Evolutionary conservation across 106 monocot species (phyloP).

Genomic region (Narthecium ossifragum): DNA sequence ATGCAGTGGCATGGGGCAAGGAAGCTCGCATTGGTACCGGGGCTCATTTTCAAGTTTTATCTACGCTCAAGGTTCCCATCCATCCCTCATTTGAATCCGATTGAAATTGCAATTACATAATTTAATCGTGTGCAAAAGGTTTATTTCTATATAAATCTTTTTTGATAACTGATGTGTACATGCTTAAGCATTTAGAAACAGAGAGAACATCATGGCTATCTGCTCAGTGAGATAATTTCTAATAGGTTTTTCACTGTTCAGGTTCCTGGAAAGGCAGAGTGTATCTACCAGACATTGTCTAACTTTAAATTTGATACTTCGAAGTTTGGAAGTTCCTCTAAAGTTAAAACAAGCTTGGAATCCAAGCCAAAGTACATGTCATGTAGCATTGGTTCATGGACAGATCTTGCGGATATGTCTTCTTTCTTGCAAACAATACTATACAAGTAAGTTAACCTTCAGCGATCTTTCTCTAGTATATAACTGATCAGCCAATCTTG

Average conservation of each 20-base stretch:
- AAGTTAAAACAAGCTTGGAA: no score
- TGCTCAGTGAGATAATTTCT: no score
- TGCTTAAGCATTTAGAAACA: no score
- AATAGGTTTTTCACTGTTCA: no score
- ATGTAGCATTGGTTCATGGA: no score
- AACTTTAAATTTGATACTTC: no score
- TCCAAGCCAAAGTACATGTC: no score
- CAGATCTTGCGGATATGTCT: slow-evolving; percentile 36
- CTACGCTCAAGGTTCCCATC: slow-evolving; percentile 58
- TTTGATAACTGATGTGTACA: no score
- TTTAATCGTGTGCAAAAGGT: neutral
- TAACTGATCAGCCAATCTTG: neutral
- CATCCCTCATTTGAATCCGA: neutral
- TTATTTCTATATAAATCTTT: neutral
- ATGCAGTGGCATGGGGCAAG: slow-evolving; percentile 82
- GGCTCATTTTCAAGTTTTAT: slow-evolving; percentile 69
- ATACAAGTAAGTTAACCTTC: slow-evolving; percentile 31
- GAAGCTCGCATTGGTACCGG: slow-evolving; percentile 70
- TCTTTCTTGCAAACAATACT: slow-evolving; percentile 40
- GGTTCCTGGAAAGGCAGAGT: no score
- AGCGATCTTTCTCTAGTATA: neutral
- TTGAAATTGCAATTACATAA: neutral
- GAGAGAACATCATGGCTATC: no score
- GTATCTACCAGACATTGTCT: no score
- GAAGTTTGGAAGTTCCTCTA: no score